These are phyloP conservation scores for Dovyalis caffra DNA, from an alignment of 345 rosid genomes.

Conservation along the genomic window DNA sequence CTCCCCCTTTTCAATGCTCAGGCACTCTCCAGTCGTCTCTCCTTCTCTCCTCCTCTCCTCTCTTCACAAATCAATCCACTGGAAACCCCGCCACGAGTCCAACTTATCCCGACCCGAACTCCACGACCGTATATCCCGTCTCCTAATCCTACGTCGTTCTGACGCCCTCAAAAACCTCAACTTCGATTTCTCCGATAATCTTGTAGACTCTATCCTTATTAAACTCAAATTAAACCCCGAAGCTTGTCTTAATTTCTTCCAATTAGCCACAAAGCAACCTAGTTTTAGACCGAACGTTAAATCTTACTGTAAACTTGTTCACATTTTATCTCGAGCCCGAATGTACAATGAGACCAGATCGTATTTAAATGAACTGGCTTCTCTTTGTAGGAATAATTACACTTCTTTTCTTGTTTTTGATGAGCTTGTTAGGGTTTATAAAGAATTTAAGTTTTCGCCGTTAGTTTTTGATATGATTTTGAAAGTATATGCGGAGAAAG, in stretches of 20 bases:
- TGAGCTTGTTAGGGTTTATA: slow-evolving; percentile 53
- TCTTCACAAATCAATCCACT: slow-evolving; percentile 36
- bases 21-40: slow-evolving; percentile 28
- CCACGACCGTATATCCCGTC: slow-evolving; percentile 62
- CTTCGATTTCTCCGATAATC: slow-evolving; percentile 60
- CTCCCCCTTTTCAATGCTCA: slow-evolving; percentile 41
- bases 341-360: slow-evolving; percentile 60
- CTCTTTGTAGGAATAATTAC: slow-evolving; percentile 45
- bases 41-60: slow-evolving; percentile 26
- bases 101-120: slow-evolving; percentile 53
- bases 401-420: slow-evolving; percentile 48
- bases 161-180: slow-evolving; percentile 53
- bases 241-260: slow-evolving; percentile 64
- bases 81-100: slow-evolving; percentile 64
- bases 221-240: slow-evolving; percentile 54
- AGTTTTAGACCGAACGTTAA: slow-evolving; percentile 54
- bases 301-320: slow-evolving; percentile 71
- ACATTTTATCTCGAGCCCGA: slow-evolving; percentile 73
- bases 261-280: slow-evolving; percentile 58
- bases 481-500: slow-evolving; percentile 61
- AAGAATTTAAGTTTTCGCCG: slow-evolving; percentile 58
- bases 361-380: slow-evolving; percentile 48
- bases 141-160: slow-evolving; percentile 61
- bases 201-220: slow-evolving; percentile 63
- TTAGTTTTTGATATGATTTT: slow-evolving; percentile 78